A percentile compares a stretch with the other conserved stretches of the same genome.
Evolutionary conservation across 2,329 filamentous ascomycete species (phyloP).

Genomic region (Pseudogymnoascus sp.): DNA sequence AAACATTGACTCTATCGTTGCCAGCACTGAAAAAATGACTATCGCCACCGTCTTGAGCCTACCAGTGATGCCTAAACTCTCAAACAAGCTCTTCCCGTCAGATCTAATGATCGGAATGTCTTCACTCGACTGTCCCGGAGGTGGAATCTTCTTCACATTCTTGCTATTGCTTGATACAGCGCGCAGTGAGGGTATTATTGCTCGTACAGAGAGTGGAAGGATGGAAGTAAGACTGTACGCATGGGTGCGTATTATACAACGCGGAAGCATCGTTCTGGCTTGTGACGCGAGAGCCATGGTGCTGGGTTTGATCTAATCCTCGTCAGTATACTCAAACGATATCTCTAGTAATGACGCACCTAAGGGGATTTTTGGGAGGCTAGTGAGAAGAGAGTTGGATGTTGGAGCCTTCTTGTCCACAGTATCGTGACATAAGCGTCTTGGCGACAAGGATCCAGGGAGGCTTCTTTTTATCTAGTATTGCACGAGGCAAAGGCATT

Average conservation of each 20-base stretch:
- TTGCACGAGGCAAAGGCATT: no score
- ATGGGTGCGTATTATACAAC: not conserved
- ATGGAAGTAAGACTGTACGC: not conserved
- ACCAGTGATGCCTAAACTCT: not conserved
- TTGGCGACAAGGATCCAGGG: not conserved
- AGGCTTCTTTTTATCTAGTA: no score
- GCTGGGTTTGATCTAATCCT: not conserved
- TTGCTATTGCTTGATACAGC: not conserved
- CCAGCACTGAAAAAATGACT: not conserved
- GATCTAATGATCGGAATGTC: not conserved
- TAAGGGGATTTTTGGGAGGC: not conserved
- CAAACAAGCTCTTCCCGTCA: not conserved
- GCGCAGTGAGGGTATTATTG: not conserved
- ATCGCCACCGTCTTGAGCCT: not conserved
- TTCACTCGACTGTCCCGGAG: no score
- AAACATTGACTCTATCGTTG: not conserved
- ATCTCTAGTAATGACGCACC: not conserved
- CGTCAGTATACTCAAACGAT: not conserved
- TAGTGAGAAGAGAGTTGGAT: not conserved
- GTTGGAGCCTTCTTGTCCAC: not conserved
- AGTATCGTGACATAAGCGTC: not conserved
- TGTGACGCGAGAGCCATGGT: not conserved
- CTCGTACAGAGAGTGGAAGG: not conserved
- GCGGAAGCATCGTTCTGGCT: not conserved
- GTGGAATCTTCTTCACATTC: not conserved